phyloP scores from a whole-genome alignment of 2,329 filamentous ascomycete species.

The Ceratocystis cacaofunesta region DNA sequence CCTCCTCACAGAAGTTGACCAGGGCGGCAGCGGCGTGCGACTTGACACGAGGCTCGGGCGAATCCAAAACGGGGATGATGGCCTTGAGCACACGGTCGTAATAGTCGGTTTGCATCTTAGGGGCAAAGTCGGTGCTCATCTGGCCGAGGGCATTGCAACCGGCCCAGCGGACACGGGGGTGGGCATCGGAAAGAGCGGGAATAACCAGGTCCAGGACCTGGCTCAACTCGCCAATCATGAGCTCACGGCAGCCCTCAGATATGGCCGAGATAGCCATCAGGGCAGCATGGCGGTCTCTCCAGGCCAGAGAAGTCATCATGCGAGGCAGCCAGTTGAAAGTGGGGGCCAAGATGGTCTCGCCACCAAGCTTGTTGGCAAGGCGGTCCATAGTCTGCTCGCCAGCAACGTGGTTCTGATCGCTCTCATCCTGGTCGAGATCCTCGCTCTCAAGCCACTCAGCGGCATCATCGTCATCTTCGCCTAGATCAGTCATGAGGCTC shows the following conservation, averaged over 20 bases:
- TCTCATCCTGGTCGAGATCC: constrained; percentile 91
- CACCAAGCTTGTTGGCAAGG: constrained; percentile 90
- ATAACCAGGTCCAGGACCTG: constrained; percentile 92
- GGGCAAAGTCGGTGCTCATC: constrained; percentile 98
- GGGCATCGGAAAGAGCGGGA: constrained; percentile 73
- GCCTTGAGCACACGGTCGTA: constrained; percentile 75
- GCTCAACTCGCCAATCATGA: constrained; percentile 89
- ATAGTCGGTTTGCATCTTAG: constrained; percentile 94
- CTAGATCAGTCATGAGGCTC: constrained; percentile 95
- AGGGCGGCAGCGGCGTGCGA: constrained; percentile 94
- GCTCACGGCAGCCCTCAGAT: constrained; percentile 86
- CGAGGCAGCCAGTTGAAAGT: constrained; percentile 94
- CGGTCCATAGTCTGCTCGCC: constrained; percentile 98
- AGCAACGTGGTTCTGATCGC: constrained; percentile 90
- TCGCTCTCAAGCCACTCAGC: constrained; percentile 85
- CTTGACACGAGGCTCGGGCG: constrained; percentile 83
- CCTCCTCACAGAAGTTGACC: constrained; percentile 98
- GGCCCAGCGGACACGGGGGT: constrained; percentile 90
- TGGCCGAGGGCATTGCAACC: constrained; percentile 97
- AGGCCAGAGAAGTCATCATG: constrained; percentile 92
- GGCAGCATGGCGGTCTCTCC: constrained; percentile 90
- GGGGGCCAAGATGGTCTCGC: constrained; percentile 77
- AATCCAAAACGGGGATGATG: constrained; percentile 83
- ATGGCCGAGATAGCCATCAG: constrained; percentile 98
- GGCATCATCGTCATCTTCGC: constrained; percentile 85